A percentile compares a stretch with the other conserved stretches of the same genome.
Conservation (phyloP, 345 rosid genomes). For the Citrus mangshanensis region DNA sequence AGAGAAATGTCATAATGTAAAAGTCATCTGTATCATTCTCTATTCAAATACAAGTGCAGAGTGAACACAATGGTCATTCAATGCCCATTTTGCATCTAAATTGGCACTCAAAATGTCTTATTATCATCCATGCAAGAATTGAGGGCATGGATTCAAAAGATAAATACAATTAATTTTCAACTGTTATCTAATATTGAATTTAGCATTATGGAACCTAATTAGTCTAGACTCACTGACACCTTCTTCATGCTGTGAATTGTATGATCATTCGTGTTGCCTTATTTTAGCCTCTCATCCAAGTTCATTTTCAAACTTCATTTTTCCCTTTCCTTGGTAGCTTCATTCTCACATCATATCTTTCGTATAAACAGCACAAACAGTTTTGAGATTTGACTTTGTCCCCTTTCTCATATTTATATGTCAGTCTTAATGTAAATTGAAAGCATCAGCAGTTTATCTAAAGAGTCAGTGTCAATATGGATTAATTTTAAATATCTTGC, state of each 20-base stretch:
- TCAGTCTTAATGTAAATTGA: neutral
- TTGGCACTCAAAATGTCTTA: neutral
- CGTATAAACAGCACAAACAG: neutral
- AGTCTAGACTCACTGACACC: neutral
- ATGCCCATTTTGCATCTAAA: neutral
- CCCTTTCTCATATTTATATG: too few species aligned
- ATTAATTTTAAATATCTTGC: neutral
- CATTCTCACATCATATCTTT: too few species aligned
- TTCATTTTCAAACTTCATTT: too few species aligned
- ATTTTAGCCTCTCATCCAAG: neutral
- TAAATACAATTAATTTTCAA: neutral
- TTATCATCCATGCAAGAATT: neutral
- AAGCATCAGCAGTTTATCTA: neutral
- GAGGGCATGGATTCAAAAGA: neutral
- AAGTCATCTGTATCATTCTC: neutral
- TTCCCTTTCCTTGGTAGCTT: too few species aligned
- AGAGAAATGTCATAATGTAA: neutral
- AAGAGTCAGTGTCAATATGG: neutral
- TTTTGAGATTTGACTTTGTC: neutral
- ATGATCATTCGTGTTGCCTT: neutral
- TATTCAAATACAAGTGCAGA: neutral
- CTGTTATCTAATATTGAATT: neutral
- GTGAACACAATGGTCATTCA: neutral
- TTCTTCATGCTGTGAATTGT: neutral
- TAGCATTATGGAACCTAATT: neutral